Evolutionary conservation across 805 yeast genomes (phyloP).

Genomic region (Kuraishia hungarica): DNA sequence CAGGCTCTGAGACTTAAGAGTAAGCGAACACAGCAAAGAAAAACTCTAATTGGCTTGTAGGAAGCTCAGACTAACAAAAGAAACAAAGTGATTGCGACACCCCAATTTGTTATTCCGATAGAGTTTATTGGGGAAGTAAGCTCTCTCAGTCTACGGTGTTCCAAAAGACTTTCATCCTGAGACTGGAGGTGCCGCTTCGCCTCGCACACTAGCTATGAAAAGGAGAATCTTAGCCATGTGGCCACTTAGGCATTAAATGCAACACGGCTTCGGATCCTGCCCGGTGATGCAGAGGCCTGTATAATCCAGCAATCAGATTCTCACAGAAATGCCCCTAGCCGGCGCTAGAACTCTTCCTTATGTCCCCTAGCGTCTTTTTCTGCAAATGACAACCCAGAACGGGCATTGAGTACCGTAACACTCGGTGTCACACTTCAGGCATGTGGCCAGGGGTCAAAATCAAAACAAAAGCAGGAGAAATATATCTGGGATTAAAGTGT

Average conservation of each 20-base stretch:
- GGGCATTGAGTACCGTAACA: background rate
- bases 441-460: background rate
- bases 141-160: background rate
- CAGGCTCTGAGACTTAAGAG: too few species aligned
- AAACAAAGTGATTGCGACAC: background rate
- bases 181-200: background rate
- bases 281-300: background rate
- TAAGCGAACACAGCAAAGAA: background rate
- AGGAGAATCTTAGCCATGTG: background rate
- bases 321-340: background rate
- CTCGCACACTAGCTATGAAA: background rate
- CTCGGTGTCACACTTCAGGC: background rate
- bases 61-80: background rate
- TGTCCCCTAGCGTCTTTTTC: background rate
- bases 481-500: too few species aligned
- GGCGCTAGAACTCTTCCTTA: background rate
- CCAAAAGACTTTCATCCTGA: background rate
- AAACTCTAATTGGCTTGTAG: background rate
- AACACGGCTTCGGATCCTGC: background rate
- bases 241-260: background rate
- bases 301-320: background rate
- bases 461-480: too few species aligned
- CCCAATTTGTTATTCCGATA: background rate
- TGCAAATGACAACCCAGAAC: background rate
- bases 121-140: background rate